phyloP scores from a whole-genome alignment of 805 yeast species.

The Teunomyces pallodes region DNA sequence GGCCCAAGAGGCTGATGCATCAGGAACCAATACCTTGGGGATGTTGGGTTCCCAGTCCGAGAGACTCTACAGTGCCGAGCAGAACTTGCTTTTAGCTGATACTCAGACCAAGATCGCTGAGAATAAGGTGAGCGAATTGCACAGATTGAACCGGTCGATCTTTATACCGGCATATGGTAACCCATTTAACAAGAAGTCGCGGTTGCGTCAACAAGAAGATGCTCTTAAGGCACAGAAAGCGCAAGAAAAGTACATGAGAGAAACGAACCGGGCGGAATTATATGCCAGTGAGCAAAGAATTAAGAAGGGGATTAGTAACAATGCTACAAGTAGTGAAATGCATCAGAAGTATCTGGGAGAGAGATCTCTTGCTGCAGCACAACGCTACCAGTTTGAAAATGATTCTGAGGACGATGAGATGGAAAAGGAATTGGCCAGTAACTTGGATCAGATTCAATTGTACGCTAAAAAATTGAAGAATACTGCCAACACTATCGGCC shows the following conservation, averaged over 20 bases:
- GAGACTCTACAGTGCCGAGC: constrained; percentile 75
- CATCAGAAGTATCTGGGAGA: constrained; percentile 52
- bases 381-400: constrained; percentile 76
- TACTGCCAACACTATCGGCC: constrained; percentile 69
- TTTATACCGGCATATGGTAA: constrained; percentile 76
- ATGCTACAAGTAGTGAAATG: constrained; percentile 35
- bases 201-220: constrained; percentile 72
- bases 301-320: constrained; percentile 53
- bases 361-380: constrained; percentile 54
- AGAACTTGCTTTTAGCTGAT: constrained; percentile 69
- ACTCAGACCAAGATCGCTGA: constrained; percentile 82
- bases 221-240: constrained; percentile 59
- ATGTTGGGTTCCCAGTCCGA: constrained; percentile 94
- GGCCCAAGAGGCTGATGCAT: constrained; percentile 49
- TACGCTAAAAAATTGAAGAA: constrained; percentile 69
- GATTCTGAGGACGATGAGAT: constrained; percentile 92
- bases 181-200: constrained; percentile 82
- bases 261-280: constrained; percentile 56
- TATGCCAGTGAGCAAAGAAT: constrained; percentile 68
- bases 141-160: constrained; percentile 74
- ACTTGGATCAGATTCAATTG: constrained; percentile 72
- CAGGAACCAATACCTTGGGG: constrained; percentile 71
- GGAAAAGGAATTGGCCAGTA: constrained; percentile 83
- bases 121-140: constrained; percentile 75
- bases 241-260: constrained; percentile 60